Base-by-base conservation (phyloP, 2,329 filamentous ascomycete species). In the Diaporthe amygdali region DNA sequence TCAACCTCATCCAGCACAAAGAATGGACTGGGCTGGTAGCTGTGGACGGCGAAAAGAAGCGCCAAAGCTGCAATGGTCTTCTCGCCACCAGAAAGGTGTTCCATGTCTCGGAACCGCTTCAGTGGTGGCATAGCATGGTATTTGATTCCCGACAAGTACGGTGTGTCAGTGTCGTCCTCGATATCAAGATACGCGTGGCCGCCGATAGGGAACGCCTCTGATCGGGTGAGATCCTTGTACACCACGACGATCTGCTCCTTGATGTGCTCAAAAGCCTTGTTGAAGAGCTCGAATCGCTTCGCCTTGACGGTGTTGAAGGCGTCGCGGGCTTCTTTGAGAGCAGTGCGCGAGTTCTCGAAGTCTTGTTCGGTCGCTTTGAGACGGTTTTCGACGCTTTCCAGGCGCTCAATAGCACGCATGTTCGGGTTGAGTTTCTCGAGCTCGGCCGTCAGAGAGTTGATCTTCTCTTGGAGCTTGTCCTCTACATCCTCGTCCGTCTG, bases 81-180 rank as follows among this genome's bases (percentile, higher is more conserved):
- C 84, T 99, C 96, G 69, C 96, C 96, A 77, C 96, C 96, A 1
- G 94, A 97, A 12, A 99, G 86, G 80, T 98, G 96, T 82, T 99
- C 96, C 96, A 99, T 99, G 81, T 99, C 97, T 77, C 96, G 90
- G 89, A 99, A 99, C 55, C 96, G 94, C 85, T 99, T 99, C 74
- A 98, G 90, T 1, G 96, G 96, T 25, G 96, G 96, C 95, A 98
- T 99, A 74, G 96, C 97, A 80, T 98, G 95, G 83, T 99, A 99
- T 79, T 97, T 98, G 83, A 99, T 95, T 39, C 96, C 96, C 49
- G 94, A 94, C 5, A 98, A 89, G 81, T 98, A 99, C 0, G 96
- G 96, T 78, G 97, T 96, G 74, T 97, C 95, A n/a, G 92, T 94
- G 80, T 99, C 96, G 80, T 97, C 95, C 80, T 92, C 90, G 71